These are phyloP conservation scores for Solanum chmielewskii DNA, from an alignment of 257 asterid genomes.

Conservation along the genomic window DNA sequence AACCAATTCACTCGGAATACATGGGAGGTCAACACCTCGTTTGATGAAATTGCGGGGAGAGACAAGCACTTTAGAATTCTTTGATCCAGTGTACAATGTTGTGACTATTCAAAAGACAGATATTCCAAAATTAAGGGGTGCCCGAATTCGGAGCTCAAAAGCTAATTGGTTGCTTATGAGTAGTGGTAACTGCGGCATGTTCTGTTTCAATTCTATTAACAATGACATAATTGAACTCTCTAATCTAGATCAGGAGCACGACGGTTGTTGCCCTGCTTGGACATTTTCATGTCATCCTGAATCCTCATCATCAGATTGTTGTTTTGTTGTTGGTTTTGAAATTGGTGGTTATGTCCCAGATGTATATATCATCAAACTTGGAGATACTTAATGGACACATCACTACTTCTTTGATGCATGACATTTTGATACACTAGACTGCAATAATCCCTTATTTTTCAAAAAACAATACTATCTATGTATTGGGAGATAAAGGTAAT, in stretches of 20 bases:
- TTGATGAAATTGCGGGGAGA: no score
- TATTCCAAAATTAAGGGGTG: no score
- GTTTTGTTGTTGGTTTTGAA: neutral
- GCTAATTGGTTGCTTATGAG: neutral
- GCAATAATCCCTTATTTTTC: neutral
- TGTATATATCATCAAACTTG: neutral
- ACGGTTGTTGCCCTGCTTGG: neutral
- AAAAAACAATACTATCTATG: neutral
- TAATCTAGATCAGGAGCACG: neutral
- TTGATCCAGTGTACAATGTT: no score
- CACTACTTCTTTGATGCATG: neutral
- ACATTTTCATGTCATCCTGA: neutral
- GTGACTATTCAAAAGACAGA: no score
- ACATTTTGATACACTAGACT: accelerated
- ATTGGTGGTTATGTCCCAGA: no score
- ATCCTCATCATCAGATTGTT: neutral
- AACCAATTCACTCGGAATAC: no score
- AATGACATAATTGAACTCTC: neutral
- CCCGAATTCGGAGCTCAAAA: no score
- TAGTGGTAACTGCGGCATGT: no score
- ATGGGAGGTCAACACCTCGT: no score
- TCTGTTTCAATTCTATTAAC: no score
- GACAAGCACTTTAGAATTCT: no score
- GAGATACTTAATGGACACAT: neutral
- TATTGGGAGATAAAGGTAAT: neutral